These are phyloP conservation scores for Quaeritorhiza haematococci DNA, from an alignment of 371 early-diverging fungal species.

Conservation along the genomic window DNA sequence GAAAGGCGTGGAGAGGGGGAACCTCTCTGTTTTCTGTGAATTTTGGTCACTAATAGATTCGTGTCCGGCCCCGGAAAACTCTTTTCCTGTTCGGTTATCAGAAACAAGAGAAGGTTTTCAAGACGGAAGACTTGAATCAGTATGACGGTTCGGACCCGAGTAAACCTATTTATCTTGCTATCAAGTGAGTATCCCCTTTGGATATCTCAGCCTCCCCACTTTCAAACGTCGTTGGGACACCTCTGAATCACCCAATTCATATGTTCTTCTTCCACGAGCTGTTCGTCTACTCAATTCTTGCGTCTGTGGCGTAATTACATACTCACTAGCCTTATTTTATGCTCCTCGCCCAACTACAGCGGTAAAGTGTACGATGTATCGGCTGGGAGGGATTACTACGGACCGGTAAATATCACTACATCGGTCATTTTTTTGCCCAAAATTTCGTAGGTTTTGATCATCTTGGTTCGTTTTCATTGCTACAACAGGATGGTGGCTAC, in stretches of 20 bases:
- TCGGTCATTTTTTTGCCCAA: not conserved
- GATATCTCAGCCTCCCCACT: no score
- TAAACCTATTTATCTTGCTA: slow-evolving; percentile 72
- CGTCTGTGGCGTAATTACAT: no score
- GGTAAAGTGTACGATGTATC: slow-evolving; percentile 79
- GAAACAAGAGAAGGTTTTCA: slow-evolving; percentile 26
- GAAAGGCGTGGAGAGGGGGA: no score
- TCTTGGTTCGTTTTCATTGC: not conserved
- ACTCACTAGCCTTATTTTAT: no score
- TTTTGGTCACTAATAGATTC: no score
- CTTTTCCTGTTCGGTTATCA: not conserved
- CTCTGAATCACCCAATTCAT: no score
- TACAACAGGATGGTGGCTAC: slow-evolving; percentile 56
- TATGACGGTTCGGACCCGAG: slow-evolving; percentile 65
- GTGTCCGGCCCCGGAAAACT: no score
- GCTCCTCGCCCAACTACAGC: slow-evolving; percentile 51
- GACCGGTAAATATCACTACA: slow-evolving; percentile 37
- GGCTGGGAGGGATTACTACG: slow-evolving; percentile 61
- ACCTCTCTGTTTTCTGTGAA: no score
- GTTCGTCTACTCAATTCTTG: no score
- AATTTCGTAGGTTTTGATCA: not conserved
- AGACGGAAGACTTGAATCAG: slow-evolving; percentile 59
- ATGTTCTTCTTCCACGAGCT: no score
- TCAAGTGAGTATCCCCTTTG: slow-evolving; percentile 45
- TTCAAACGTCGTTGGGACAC: no score